Conservation (phyloP, 805 yeast species). For the Candida tallmaniae region DNA sequence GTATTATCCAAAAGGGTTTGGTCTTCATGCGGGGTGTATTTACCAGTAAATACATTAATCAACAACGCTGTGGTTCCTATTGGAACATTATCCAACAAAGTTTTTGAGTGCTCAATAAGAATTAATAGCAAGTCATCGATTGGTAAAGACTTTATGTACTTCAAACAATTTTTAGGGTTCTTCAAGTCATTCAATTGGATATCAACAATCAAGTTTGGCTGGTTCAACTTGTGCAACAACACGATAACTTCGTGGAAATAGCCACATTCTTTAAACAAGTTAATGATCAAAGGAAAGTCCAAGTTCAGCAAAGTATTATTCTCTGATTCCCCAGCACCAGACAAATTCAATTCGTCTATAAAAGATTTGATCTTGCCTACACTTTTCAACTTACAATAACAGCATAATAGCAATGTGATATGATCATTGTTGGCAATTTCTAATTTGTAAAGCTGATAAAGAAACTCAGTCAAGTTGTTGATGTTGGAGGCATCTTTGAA, state of each 20-base stretch:
- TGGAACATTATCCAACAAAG: constrained; percentile 63
- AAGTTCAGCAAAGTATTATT: constrained; percentile 36
- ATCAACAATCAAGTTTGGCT: constrained; percentile 70
- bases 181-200: constrained; percentile 64
- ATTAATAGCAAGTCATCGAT: constrained; percentile 76
- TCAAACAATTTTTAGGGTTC: constrained; percentile 40
- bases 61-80: constrained; percentile 76
- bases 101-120: constrained; percentile 60
- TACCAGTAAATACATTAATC: constrained; percentile 87
- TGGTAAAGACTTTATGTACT: constrained; percentile 61
- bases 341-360: constrained; percentile 37
- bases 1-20: constrained; percentile 1
- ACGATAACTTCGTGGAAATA: constrained; percentile 62
- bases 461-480: constrained; percentile 54
- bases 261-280: constrained; percentile 68
- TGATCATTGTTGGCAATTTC: constrained; percentile 71
- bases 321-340: constrained; percentile 11
- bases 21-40: constrained; percentile 46
- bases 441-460: constrained; percentile 54
- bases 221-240: constrained; percentile 66
- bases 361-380: constrained; percentile 54
- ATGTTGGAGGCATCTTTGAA: constrained; percentile 77
- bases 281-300: constrained; percentile 64
- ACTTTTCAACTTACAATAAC: constrained; percentile 72
- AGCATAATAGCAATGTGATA: constrained; percentile 70